phyloP scores from a whole-genome alignment of 2,329 filamentous ascomycete species.

The Rachicladosporium sp. region DNA sequence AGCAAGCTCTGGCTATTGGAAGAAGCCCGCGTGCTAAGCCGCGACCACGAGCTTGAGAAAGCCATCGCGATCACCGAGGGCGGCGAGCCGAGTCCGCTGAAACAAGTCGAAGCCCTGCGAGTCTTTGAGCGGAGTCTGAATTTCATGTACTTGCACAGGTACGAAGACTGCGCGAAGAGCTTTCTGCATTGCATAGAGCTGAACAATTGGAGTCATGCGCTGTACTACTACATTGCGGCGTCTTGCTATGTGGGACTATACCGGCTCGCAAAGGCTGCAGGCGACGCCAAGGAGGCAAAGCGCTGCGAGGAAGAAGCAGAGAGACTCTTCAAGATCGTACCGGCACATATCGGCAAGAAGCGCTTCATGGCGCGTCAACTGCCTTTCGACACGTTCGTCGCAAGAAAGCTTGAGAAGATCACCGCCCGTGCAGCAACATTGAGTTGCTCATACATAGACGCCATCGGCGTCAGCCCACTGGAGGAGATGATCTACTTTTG shows the following conservation, averaged over 20 bases:
- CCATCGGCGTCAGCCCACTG: constrained; percentile 65
- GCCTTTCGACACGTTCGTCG: constrained; percentile 77
- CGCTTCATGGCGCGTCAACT: constrained; percentile 79
- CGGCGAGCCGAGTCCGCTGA: constrained; percentile 51
- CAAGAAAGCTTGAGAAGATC: constrained; percentile 80
- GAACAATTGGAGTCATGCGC: constrained; percentile 79
- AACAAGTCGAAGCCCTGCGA: constrained; percentile 75
- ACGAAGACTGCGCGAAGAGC: constrained; percentile 56
- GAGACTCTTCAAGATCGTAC: constrained; percentile 58
- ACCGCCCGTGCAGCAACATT: constrained; percentile 59
- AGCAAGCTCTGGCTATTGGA: constrained; percentile 80
- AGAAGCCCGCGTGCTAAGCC: constrained; percentile 64
- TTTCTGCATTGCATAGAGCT: constrained; percentile 62
- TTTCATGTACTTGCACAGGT: constrained; percentile 67
- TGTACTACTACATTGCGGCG: constrained; percentile 85
- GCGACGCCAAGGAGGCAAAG: constrained; percentile 35
- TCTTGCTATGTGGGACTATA: constrained; percentile 71
- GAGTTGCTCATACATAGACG: constrained; percentile 61
- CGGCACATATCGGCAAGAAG: constrained; percentile 68
- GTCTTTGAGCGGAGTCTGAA: constrained; percentile 74
- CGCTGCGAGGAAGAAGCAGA: constrained; percentile 41
- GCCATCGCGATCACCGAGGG: constrained; percentile 48
- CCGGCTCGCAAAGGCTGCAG: constrained; percentile 41
- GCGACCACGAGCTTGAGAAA: constrained; percentile 51
- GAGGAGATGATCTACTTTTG: constrained; percentile 92